Conservation (phyloP, 805 yeast species). For the Kodamaea leandrae region DNA sequence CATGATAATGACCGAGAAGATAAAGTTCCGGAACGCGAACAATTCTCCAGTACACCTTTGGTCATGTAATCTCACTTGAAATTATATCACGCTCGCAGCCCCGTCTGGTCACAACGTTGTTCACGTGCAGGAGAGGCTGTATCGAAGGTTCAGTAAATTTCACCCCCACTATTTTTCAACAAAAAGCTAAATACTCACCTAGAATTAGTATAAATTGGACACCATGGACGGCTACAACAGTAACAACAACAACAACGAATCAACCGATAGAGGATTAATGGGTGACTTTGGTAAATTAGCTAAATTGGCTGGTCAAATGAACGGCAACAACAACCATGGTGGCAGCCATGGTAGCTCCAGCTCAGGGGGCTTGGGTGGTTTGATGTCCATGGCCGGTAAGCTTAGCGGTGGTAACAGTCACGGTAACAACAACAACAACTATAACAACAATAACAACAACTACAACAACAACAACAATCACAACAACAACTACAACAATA, state of each 20-base stretch:
- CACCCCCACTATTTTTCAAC: no score
- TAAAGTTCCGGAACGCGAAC: no score
- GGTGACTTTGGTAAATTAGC: conserved; percentile 8
- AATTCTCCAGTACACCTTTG: no score
- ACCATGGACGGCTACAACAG: conserved; percentile 3
- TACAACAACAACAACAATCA: background rate
- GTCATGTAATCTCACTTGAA: no score
- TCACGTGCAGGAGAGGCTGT: no score
- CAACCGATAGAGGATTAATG: conserved; percentile 3
- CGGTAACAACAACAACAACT: background rate
- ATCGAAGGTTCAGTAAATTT: no score
- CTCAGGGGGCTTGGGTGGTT: conserved; percentile 7
- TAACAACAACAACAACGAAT: conserved; percentile 6
- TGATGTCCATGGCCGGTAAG: conserved; percentile 6
- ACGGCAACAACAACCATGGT: conserved; percentile 3
- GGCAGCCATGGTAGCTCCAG: conserved; percentile 2
- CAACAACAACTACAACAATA: background rate
- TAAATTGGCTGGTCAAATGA: conserved; percentile 5
- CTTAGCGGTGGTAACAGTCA: conserved; percentile 1
- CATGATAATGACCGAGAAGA: no score
- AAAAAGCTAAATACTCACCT: background rate
- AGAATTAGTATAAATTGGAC: background rate
- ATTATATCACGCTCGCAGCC: no score
- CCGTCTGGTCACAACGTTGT: no score
- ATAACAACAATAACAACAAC: conserved; percentile 3